These are phyloP conservation scores for Xylaria sp. DNA, from an alignment of 2,329 filamentous ascomycete genomes.

Conservation along the genomic window DNA sequence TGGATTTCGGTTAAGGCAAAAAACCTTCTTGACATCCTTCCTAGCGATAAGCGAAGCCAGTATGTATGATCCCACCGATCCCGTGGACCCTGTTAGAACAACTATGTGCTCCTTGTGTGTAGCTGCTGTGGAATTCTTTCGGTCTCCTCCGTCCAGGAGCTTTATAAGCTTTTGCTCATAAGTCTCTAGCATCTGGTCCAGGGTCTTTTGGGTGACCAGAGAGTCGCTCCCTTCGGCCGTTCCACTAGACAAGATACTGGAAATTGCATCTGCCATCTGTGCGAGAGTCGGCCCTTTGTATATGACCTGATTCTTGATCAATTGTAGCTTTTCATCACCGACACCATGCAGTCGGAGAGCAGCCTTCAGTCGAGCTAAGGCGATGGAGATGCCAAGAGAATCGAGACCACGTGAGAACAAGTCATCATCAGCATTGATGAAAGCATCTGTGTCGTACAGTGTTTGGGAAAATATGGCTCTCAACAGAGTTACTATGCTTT, in stretches of 20 bases:
- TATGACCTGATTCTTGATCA: slow-evolving; percentile 16
- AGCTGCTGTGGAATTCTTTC: background rate
- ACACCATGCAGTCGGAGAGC: slow-evolving; percentile 22
- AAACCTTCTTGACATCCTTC: slow-evolving; percentile 18
- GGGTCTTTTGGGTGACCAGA: background rate
- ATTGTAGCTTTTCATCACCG: slow-evolving; percentile 1
- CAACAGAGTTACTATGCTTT: slow-evolving; percentile 22
- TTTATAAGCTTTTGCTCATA: slow-evolving; percentile 13
- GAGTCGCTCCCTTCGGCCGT: background rate
- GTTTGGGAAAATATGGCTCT: slow-evolving; percentile 14
- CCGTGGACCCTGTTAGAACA: slow-evolving; percentile 30
- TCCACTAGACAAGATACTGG: slow-evolving; percentile 1
- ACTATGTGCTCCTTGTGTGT: background rate
- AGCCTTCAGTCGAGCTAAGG: slow-evolving; percentile 25
- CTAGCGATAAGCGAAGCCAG: slow-evolving; percentile 24
- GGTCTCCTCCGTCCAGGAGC: background rate
- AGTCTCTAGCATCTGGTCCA: slow-evolving; percentile 9
- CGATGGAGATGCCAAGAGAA: slow-evolving; percentile 20
- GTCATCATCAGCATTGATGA: slow-evolving; percentile 21
- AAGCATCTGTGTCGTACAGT: slow-evolving; percentile 35
- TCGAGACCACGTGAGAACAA: slow-evolving; percentile 24
- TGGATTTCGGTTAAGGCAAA: slow-evolving; percentile 29
- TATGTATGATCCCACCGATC: slow-evolving; percentile 33
- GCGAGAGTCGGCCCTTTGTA: slow-evolving; percentile 22
- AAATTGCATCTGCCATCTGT: slow-evolving; percentile 17